Base-by-base conservation (phyloP, 305 asterid genomes). In the Petunia hybrid region DNA sequence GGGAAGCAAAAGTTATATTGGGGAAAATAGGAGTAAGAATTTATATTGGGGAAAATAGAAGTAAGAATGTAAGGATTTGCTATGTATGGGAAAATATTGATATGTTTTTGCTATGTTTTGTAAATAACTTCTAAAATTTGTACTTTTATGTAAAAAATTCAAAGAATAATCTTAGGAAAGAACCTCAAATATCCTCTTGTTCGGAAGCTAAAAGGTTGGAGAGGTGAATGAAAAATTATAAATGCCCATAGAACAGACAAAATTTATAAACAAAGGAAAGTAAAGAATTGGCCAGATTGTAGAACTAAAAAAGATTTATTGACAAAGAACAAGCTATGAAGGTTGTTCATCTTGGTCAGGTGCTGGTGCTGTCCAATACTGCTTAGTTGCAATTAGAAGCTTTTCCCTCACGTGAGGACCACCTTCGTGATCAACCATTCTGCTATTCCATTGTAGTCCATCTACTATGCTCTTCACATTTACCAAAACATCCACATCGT, bases 331-430 rank as follows among this genome's bases (percentile, higher is more conserved):
- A 22, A 22, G 13, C 56, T 9, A 51, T 51, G 56, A 51, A 51
- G 1, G 48, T 61, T 82, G 61, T 74, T 84, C 83, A 59, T 90
- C 85, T 84, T 88, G 85, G 64, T 46, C 80, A 46, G 88, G 64
- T 12, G 89, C 87, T 16, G 99, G 94, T 40, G 96, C 83, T 4
- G 99, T 94, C 99, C 99, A 94, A 68, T 95, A 95, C 84, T 85
- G 89, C 86, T 95, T 95, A 9, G 90, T 88, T 3, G 99, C 97
- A 84, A 94, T 85, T 36, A 94, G 87, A 61, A 95, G 87, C 92
- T 95, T 95, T 80, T 95, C 92, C 79, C 98, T 90, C 48, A 90
- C 95, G 85, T 85, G 97, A 85, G 99, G 98, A 8, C 98, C 94
- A 0, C 85, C 94, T 91, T 95, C 99, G 80, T 95, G 98, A 62